These are phyloP conservation scores for Apiotrichum montevideense DNA, from an alignment of 1,284 basidiomycete genomes.

Conservation along the genomic window DNA sequence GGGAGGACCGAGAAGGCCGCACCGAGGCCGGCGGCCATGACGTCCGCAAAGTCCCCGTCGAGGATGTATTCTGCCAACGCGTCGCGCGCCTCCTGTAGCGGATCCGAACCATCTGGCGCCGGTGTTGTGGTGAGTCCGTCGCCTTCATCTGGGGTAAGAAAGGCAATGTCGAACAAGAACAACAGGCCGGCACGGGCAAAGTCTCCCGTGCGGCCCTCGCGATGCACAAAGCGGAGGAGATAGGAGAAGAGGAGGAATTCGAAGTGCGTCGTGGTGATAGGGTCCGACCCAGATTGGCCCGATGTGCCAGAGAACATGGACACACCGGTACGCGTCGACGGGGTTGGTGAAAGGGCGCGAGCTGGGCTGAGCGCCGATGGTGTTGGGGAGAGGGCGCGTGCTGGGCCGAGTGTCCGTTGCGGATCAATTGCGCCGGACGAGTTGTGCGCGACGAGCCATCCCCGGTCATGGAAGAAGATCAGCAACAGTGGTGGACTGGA, in stretches of 20 bases:
- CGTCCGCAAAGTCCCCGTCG: constrained; percentile 93
- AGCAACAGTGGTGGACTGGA: constrained; percentile 70
- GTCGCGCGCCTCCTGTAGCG: constrained; percentile 70
- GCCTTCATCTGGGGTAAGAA: constrained; percentile 51
- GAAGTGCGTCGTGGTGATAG: constrained; percentile 53
- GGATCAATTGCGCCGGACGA: constrained; percentile 9
- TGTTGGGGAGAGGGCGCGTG: constrained; percentile 18
- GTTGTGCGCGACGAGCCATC: constrained; percentile 29
- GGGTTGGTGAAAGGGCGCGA: constrained; percentile 8
- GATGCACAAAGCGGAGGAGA: constrained; percentile 87
- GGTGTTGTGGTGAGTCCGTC: constrained; percentile 25
- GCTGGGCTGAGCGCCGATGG: constrained; percentile 24
- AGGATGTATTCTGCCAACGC: constrained; percentile 88
- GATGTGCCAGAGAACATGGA: not conserved
- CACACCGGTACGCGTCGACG: constrained; percentile 1
- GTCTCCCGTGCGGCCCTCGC: constrained; percentile 89
- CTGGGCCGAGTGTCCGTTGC: constrained; percentile 55
- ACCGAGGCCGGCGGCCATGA: constrained; percentile 85
- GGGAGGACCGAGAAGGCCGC: constrained; percentile 86
- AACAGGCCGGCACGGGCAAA: constrained; percentile 85
- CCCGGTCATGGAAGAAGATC: constrained; percentile 91
- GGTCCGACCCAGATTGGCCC: not conserved
- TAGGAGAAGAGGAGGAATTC: constrained; percentile 94
- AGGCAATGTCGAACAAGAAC: constrained; percentile 89
- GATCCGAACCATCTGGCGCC: constrained; percentile 50